Evolutionary conservation across 1,284 basidiomycete genomes (phyloP), one percentile per base, ranked within the genome.

Genomic region (Hemileia vastatrix): DNA sequence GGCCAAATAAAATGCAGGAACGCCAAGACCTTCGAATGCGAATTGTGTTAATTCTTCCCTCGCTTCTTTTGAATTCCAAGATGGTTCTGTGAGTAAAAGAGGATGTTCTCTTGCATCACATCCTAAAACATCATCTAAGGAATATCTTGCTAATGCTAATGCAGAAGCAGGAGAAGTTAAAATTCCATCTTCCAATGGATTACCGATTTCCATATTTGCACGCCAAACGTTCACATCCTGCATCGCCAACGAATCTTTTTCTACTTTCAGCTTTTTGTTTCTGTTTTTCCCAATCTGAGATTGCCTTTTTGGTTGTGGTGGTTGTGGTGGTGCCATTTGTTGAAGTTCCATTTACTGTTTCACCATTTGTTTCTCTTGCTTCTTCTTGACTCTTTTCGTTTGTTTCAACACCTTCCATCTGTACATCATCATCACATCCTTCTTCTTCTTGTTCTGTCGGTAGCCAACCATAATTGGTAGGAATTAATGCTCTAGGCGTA

Each of bases 1-100:
- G 33, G 94, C 92, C 56, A 96, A 88, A 76, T 98, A 99, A 78
- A 95, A 92, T 1, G 94, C 95, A 1, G 95, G 95, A 6, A 87
- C 88, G 57, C 89, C 80, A 71, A 96, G 92, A 66, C 93, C 87
- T 77, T 99, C 95, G 73, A 98, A 98, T 79, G 94, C 90, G 63
- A 98, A 86, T 78, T 98, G 90, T 11, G 90, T 88, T 84, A 97
- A 87, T 54, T 85, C 82, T 78, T 97, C 92, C 54, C 94, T 81
- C 71, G 93, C 90, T 19, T 85, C 84, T 31, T 85, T 80, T 0
- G 90, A 88, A 74, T 96, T 97, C 92, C 94, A 98, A 3, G 93
- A 86, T 1, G 93, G 88, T 76, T 99, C 95, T 0, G 95, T 97
- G 21, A 94, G 82, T 57, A 99, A 82, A 36, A 97, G 77, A 1